These are phyloP conservation scores for Pseudisothecium myosuroides DNA, from an alignment of 225 moss, liverwort and hornwort species.

Conservation along the genomic window DNA sequence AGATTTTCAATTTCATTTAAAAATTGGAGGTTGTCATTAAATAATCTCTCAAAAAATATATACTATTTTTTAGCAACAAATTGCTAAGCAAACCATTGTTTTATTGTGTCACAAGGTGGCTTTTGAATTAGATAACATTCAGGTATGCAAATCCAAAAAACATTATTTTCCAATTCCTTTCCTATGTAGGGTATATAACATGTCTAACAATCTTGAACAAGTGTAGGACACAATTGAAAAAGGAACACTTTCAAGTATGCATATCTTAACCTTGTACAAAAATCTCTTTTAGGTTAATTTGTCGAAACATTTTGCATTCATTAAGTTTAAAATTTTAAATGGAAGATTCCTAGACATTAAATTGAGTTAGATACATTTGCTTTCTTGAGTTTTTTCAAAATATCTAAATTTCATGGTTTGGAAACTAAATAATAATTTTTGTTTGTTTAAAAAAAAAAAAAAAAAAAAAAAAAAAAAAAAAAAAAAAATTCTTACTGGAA, in stretches of 20 bases:
- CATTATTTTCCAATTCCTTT: neutral
- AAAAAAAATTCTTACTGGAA: too few relatives aligned
- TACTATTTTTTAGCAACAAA: neutral
- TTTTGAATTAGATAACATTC: neutral
- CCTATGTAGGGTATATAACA: neutral
- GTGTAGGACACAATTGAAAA: neutral
- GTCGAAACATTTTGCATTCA: neutral
- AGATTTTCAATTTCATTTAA: neutral
- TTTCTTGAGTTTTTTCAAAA: neutral
- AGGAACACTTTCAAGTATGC: neutral
- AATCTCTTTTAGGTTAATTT: neutral
- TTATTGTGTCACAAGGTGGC: neutral
- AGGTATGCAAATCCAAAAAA: neutral
- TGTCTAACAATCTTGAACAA: neutral
- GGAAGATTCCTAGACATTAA: neutral
- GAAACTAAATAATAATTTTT: neutral
- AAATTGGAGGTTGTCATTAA: neutral
- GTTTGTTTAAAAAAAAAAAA: neutral
- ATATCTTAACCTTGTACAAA: neutral
- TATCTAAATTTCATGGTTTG: neutral
- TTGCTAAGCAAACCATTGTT: neutral
- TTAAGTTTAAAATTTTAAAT: neutral
- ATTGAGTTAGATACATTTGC: accelerated
- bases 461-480: neutral
- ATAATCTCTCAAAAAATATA: neutral